Conservation (phyloP, 2,329 filamentous ascomycete genomes). For the Dendrostoma leiphaemia region DNA sequence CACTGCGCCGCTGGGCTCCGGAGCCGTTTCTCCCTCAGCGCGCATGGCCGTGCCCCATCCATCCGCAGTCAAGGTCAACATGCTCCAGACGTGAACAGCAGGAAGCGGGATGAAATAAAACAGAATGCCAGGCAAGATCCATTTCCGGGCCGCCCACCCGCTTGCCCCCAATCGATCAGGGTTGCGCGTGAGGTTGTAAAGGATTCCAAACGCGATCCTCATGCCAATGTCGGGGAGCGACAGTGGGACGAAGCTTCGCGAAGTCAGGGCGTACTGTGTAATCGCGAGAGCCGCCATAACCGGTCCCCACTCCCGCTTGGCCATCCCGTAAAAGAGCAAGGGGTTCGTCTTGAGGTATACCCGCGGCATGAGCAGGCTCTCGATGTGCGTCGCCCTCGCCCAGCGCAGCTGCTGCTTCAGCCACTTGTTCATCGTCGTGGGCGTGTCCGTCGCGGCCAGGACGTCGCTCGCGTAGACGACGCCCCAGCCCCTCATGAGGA, state of each 20-base stretch:
- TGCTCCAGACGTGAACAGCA: slow-evolving; percentile 32
- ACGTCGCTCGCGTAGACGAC: slow-evolving; percentile 32
- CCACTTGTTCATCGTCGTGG: slow-evolving; percentile 32
- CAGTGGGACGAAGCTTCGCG: slow-evolving; percentile 24
- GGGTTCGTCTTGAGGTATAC: slow-evolving; percentile 33
- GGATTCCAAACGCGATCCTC: slow-evolving; percentile 26
- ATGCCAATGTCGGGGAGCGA: slow-evolving; percentile 26
- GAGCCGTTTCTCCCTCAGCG: slow-evolving; percentile 25
- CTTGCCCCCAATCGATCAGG: slow-evolving; percentile 22
- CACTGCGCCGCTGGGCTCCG: slow-evolving; percentile 20
- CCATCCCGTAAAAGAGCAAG: slow-evolving; percentile 32
- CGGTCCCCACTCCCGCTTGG: slow-evolving; percentile 30
- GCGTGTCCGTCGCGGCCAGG: slow-evolving; percentile 33
- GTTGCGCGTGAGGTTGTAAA: slow-evolving; percentile 30
- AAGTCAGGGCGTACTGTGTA: slow-evolving; percentile 28
- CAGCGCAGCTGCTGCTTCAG: slow-evolving; percentile 36
- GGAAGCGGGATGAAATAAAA: slow-evolving; percentile 35
- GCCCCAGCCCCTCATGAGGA: slow-evolving; percentile 32
- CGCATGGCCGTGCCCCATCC: slow-evolving; percentile 36
- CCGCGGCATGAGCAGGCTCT: slow-evolving; percentile 31
- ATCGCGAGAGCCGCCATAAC: slow-evolving; percentile 27
- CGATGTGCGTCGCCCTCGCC: slow-evolving; percentile 33
- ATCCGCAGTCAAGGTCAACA: slow-evolving; percentile 31
- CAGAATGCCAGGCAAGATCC: slow-evolving; percentile 26
- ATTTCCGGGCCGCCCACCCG: slow-evolving; percentile 15